Conservation (phyloP, 2,329 filamentous ascomycete genomes). For the Fusarium fujikuroi region DNA sequence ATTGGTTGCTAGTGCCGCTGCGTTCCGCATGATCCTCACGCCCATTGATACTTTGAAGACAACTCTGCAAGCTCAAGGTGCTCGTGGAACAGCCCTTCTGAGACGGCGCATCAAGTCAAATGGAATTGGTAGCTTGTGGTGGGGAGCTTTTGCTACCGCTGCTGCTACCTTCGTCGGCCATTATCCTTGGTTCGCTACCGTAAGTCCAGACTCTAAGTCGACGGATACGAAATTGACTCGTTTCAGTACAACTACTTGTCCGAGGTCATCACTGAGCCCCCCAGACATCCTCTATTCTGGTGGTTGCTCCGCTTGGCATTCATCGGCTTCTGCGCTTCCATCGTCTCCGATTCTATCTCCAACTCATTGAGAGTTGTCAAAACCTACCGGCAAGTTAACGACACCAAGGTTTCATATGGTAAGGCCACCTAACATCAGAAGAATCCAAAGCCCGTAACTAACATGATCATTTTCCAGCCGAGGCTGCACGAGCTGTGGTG, state of each 20-base stretch:
- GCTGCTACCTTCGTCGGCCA: slow-evolving; percentile 61
- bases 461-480: slow-evolving; percentile 42
- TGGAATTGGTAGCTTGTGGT: slow-evolving; percentile 59
- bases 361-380: slow-evolving; percentile 61
- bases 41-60: slow-evolving; percentile 63
- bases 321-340: slow-evolving; percentile 55
- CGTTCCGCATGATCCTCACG: slow-evolving; percentile 59
- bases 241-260: slow-evolving; percentile 56
- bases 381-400: slow-evolving; percentile 62
- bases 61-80: slow-evolving; percentile 59
- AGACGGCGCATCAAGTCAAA: slow-evolving; percentile 57
- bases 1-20: slow-evolving; percentile 51
- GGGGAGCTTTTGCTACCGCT: slow-evolving; percentile 60
- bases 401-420: slow-evolving; percentile 59
- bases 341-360: slow-evolving; percentile 58
- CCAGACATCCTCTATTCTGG: slow-evolving; percentile 52
- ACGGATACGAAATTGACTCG: background rate
- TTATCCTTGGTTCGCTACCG: slow-evolving; percentile 62
- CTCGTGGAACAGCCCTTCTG: slow-evolving; percentile 55
- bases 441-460: background rate
- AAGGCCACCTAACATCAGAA: background rate
- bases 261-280: slow-evolving; percentile 53
- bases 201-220: slow-evolving; percentile 20
- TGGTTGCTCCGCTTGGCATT: slow-evolving; percentile 56
- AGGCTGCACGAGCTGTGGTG: slow-evolving; percentile 55